phyloP scores from a whole-genome alignment of 2,329 filamentous ascomycete genomes.

The Stagonosporopsis chrysanthemi region DNA sequence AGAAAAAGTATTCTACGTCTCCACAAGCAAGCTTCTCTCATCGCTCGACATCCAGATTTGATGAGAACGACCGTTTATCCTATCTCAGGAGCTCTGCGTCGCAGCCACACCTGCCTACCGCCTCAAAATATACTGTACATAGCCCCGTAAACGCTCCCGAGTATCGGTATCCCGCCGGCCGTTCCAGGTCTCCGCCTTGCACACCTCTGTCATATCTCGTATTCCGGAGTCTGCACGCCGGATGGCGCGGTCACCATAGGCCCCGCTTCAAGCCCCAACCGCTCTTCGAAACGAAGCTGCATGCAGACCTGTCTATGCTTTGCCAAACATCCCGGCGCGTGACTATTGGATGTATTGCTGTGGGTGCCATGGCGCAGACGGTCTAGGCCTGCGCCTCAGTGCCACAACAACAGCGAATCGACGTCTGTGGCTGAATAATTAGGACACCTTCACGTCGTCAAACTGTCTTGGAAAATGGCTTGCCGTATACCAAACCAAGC shows the following conservation, averaged over 20 bases:
- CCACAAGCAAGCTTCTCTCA: not conserved
- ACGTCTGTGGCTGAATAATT: not conserved
- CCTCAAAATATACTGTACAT: constrained; percentile 1
- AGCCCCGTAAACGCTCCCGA: not conserved
- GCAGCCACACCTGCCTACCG: constrained; percentile 2
- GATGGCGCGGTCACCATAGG: constrained; percentile 3
- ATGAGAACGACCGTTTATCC: constrained; percentile 2
- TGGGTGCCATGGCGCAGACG: not conserved
- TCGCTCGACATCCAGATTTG: not conserved
- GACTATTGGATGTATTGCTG: not conserved
- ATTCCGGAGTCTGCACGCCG: not conserved
- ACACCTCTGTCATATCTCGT: not conserved
- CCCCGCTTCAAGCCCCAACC: not conserved
- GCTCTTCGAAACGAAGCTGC: not conserved
- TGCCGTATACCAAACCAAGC: not conserved
- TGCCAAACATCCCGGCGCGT: not conserved
- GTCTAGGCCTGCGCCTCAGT: constrained; percentile 13
- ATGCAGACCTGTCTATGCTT: not conserved
- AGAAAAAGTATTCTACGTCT: no score
- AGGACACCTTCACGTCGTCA: not conserved
- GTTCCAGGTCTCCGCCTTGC: not conserved
- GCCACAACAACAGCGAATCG: constrained; percentile 1
- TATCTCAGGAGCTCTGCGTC: not conserved
- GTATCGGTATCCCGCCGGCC: not conserved
- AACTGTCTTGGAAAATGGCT: not conserved